Conservation (phyloP, 805 yeast genomes). For the Millerago galiae region DNA sequence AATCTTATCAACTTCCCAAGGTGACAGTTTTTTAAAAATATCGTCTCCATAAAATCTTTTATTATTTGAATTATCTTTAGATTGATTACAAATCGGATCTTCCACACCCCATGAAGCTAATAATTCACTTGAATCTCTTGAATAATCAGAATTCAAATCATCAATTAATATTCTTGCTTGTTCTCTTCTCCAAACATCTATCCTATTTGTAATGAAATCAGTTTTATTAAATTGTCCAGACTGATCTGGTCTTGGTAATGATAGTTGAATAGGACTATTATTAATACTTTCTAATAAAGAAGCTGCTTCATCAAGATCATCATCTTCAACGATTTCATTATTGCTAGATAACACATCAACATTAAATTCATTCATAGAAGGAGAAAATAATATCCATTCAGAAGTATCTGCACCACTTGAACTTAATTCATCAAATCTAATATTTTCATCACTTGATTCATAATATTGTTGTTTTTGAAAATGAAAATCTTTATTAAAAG, state of each 20-base stretch:
- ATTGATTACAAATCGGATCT: slow-evolving; percentile 8
- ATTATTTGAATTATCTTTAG: background rate
- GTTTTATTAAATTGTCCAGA: slow-evolving; percentile 10
- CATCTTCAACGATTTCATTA: slow-evolving; percentile 11
- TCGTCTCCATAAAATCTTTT: slow-evolving; percentile 26
- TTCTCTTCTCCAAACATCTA: slow-evolving; percentile 24
- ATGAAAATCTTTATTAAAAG: slow-evolving; percentile 9
- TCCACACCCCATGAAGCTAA: slow-evolving; percentile 31
- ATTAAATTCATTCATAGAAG: slow-evolving; percentile 2
- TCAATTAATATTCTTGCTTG: slow-evolving; percentile 20
- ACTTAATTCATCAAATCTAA: slow-evolving; percentile 16
- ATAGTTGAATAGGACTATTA: slow-evolving; percentile 5
- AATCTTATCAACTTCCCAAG: slow-evolving; percentile 21
- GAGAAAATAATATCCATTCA: slow-evolving; percentile 24
- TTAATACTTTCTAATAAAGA: slow-evolving; percentile 22
- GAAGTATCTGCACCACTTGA: slow-evolving; percentile 19
- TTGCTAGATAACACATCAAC: slow-evolving; percentile 17
- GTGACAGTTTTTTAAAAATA: slow-evolving; percentile 13
- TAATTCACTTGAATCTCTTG: slow-evolving; percentile 15
- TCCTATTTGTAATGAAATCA: slow-evolving; percentile 20
- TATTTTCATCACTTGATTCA: background rate
- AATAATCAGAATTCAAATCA: slow-evolving; percentile 14
- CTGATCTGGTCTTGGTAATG: slow-evolving; percentile 15
- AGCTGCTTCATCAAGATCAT: slow-evolving; percentile 22
- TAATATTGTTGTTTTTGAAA: slow-evolving; percentile 2